Base-by-base conservation (phyloP, 139 green algal species). In the Coelastrella sp. region DNA sequence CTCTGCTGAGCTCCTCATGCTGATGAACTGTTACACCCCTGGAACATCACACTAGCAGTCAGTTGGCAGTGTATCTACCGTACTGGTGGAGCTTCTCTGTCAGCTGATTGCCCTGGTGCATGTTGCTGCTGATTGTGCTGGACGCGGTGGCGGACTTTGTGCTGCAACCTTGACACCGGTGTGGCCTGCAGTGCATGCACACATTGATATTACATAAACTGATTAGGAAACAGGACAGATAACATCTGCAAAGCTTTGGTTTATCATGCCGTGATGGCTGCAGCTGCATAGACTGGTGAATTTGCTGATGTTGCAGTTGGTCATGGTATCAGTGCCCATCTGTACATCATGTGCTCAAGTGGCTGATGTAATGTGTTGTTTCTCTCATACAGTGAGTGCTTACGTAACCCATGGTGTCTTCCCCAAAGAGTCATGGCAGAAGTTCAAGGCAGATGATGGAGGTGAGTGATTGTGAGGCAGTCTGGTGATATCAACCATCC, bases 321-420 rank as follows among this genome's bases (percentile, higher is more conserved):
- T 53, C 45, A 8, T 53, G 45, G 8, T 13, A 57, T 57, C 11
- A 23, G 45, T 13, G 11, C 45, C 45, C 45, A 57, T 8, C 45
- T 57, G 45, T 13, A 9, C 15, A 13, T 13, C 15, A 13, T 57
- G 0, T 57, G 0, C 15, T 57, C 45, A 57, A 9, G 45, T n/a
- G n/a, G n/a, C n/a, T n/a, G n/a, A n/a, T n/a, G n/a, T n/a, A n/a
- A n/a, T n/a, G 5, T 76, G 72, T 74, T 43, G 37, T 27, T 67
- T 25, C 6, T 32, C n/a, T 77, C 11, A 63, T 87, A 86, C 87
- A 94, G 97, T 99, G 43, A 96, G 91, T 80, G 97, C 97, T 4
- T 99, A 98, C 73, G 97, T 97, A 7, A 99, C 97, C 5, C 97
- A 99, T 87, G 97, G 95, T 71, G 97, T 99, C 5, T 99, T 99